Base-by-base conservation (phyloP, 2,329 filamentous ascomycete genomes). In the Lecanosticta acicola region DNA sequence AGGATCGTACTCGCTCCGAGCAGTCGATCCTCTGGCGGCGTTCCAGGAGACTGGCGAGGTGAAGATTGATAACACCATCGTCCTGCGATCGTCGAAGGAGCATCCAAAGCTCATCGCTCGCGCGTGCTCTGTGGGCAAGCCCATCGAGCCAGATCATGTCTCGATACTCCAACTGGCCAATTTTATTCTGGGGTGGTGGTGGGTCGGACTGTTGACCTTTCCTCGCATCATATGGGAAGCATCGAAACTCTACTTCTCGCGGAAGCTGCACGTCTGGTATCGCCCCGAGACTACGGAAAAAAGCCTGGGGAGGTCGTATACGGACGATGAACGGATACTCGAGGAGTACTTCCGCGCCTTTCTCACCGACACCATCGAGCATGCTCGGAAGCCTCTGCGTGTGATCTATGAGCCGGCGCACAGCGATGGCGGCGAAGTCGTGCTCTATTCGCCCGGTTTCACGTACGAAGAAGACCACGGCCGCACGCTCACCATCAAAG, bases 221-320 rank as follows among this genome's bases (percentile, higher is more conserved):
- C 81, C 82, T 1, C 73, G 83, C 19, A 85, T 85, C 38, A 61
- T 81, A 16, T 75, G 73, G 44, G 75, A 87, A 64, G 83, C 81
- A 1, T 69, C 60, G 2, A 67, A 63, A 11, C 68, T 87, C 3
- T 81, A 78, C 61, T 79, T 81, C 60, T 62, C 63, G 19, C 70
- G 71, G 26, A 73, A 72, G 29, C 70, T 87, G 20, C 75, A 80
- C 48, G 78, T 86, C 34, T 85, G 81, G 75, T 80, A 76, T 54
- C 70, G 78, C 14, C 83, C 81, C 0, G 81, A 86, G 59, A 80
- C 83, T 1, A 66, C 77, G 4, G 70, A 70, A 19, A 69, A 72
- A 2, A 83, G 74, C 49, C 70, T 83, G 5, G 71, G 74, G 1
- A 72, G 81, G 4, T 60, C 65, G 10, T 78, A 80, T 2, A 75